Conservation (phyloP, 2,329 filamentous ascomycete species). For the Didymella glomerata region DNA sequence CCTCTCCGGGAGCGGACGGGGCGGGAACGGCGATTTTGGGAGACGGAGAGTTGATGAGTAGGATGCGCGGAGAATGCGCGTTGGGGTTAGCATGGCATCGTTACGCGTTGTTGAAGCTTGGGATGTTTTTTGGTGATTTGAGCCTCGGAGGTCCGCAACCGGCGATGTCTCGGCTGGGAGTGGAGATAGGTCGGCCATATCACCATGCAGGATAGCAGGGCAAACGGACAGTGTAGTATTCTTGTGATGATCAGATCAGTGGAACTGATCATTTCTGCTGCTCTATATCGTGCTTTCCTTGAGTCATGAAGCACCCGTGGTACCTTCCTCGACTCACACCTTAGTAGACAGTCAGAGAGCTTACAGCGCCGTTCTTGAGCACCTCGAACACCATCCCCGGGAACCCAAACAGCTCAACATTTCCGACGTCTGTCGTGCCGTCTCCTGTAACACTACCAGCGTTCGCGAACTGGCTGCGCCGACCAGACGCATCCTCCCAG, state of each 20-base stretch:
- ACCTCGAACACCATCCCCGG: constrained; percentile 96
- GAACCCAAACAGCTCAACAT: constrained; percentile 90
- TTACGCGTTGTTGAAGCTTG: constrained; percentile 29
- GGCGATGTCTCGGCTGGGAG: constrained; percentile 26
- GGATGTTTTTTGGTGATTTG: constrained; percentile 25
- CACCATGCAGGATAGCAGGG: too few species aligned
- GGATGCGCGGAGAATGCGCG: constrained; percentile 50
- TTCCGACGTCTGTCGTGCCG: constrained; percentile 64
- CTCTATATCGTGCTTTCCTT: neutral
- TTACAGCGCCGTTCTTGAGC: constrained; percentile 88
- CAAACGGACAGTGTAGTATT: neutral
- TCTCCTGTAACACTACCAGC: constrained; percentile 51
- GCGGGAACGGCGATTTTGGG: constrained; percentile 59
- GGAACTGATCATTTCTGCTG: neutral
- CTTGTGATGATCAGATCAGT: neutral
- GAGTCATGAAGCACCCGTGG: neutral
- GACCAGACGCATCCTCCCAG: constrained; percentile 75
- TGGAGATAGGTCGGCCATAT: constrained; percentile 25
- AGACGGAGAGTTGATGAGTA: constrained; percentile 59
- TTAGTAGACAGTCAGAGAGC: constrained; percentile 88
- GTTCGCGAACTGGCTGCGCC: constrained; percentile 46
- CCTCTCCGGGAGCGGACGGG: constrained; percentile 51
- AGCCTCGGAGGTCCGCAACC: constrained; percentile 14
- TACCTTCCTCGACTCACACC: neutral
- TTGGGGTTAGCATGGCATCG: constrained; percentile 52